Evolutionary conservation across 768 basidiomycete species (phyloP).

Genomic region (Tylopilus sp.): DNA sequence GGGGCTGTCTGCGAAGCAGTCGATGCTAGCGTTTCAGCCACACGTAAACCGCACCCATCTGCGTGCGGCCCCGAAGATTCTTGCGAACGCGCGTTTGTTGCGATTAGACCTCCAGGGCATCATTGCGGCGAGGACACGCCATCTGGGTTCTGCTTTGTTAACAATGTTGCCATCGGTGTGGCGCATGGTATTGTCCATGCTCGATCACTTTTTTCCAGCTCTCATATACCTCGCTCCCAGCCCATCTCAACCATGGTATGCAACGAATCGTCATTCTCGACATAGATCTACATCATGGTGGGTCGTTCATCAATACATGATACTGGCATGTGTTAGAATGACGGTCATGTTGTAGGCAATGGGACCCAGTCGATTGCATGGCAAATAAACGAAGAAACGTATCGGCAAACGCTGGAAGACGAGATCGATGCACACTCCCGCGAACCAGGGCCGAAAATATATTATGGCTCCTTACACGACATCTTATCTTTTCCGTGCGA

Average conservation of each 20-base stretch:
- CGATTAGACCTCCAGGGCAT: constrained; percentile 88
- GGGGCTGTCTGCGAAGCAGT: constrained; percentile 89
- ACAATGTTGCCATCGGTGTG: constrained; percentile 88
- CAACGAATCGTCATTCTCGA: constrained; percentile 84
- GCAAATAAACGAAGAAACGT: constrained; percentile 88
- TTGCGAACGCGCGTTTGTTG: constrained; percentile 65
- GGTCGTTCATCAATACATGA: not conserved
- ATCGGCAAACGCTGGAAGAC: constrained; percentile 59
- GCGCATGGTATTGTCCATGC: constrained; percentile 66
- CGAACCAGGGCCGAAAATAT: constrained; percentile 57
- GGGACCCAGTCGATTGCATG: constrained; percentile 91
- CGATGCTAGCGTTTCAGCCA: constrained; percentile 51
- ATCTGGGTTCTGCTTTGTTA: constrained; percentile 92
- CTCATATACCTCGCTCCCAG: constrained; percentile 37
- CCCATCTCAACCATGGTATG: constrained; percentile 75
- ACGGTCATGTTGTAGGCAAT: constrained; percentile 54
- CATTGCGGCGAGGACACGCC: constrained; percentile 91
- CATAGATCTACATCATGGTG: constrained; percentile 49
- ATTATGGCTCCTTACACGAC: constrained; percentile 94
- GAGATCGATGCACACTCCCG: constrained; percentile 22
- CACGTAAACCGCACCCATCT: constrained; percentile 13
- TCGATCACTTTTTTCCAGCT: not conserved
- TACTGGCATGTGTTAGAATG: not conserved
- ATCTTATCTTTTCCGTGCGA: constrained; percentile 91
- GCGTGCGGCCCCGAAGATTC: constrained; percentile 7